These are phyloP conservation scores for Peniophora sp. DNA, from an alignment of 1,284 basidiomycete species.

Conservation along the genomic window DNA sequence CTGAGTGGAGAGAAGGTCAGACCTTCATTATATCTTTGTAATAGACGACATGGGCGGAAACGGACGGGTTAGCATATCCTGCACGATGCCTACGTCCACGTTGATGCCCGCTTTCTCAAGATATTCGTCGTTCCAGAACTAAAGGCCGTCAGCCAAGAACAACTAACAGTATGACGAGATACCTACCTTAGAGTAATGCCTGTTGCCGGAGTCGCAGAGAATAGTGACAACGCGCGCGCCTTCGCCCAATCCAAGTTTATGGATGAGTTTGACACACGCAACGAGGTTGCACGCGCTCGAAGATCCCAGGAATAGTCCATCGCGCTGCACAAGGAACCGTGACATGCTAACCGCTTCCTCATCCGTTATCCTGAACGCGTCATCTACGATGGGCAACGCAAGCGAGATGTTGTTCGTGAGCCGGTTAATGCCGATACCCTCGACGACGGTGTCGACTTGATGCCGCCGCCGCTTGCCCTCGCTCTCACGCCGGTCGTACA, in stretches of 20 bases:
- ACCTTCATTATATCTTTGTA: constrained; percentile 11
- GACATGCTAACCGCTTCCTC: constrained; percentile 91
- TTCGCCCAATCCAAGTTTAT: constrained; percentile 60
- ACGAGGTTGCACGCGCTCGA: constrained; percentile 96
- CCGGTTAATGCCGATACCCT: constrained; percentile 85
- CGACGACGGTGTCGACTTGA: constrained; percentile 90
- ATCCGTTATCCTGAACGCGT: constrained; percentile 87
- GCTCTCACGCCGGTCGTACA: constrained; percentile 87
- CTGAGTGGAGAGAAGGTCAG: neutral
- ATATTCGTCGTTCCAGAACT: constrained; percentile 65
- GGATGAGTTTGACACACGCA: constrained; percentile 75
- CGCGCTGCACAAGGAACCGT: constrained; percentile 78
- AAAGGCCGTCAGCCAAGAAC: constrained; percentile 5
- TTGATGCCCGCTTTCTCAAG: constrained; percentile 54
- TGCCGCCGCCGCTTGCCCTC: constrained; percentile 94
- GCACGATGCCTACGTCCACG: constrained; percentile 44
- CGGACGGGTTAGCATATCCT: constrained; percentile 35
- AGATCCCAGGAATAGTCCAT: constrained; percentile 93
- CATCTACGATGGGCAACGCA: constrained; percentile 75
- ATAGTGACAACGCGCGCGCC: constrained; percentile 77
- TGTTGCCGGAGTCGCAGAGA: constrained; percentile 75
- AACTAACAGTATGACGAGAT: constrained; percentile 29
- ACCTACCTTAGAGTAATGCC: constrained; percentile 84
- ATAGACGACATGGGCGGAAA: constrained; percentile 15
- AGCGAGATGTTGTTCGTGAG: constrained; percentile 82